Conservation (phyloP, 345 rosid genomes). For the Lepidium didymum region DNA sequence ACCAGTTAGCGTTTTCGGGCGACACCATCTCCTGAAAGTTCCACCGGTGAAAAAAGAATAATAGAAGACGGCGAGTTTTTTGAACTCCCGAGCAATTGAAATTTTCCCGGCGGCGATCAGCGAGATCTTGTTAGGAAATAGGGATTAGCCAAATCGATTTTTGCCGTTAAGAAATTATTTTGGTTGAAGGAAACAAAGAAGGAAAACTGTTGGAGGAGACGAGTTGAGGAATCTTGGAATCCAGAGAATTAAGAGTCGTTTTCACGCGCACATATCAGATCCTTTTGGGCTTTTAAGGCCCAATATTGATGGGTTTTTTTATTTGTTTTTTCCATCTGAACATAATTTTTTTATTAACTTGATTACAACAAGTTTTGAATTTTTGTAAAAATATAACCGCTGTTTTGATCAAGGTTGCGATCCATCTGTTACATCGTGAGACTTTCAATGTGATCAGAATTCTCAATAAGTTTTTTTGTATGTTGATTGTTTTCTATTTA, state of each 20-base stretch:
- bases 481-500: background rate
- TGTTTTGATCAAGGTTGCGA: too few species aligned
- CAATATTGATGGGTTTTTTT: background rate
- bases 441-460: too few species aligned
- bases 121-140: background rate
- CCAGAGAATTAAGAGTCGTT: slow-evolving; percentile 14
- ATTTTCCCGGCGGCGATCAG: slow-evolving; percentile 19
- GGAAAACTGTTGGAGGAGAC: slow-evolving; percentile 25
- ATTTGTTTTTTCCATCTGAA: too few species aligned
- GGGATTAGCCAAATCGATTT: background rate
- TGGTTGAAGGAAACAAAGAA: background rate
- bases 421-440: too few species aligned
- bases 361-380: too few species aligned
- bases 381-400: too few species aligned
- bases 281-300: slow-evolving; percentile 17
- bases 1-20: slow-evolving; percentile 65
- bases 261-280: slow-evolving; percentile 8
- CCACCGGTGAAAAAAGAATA: slow-evolving; percentile 11
- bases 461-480: too few species aligned
- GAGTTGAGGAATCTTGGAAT: slow-evolving; percentile 21
- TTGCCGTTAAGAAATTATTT: background rate
- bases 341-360: too few species aligned
- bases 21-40: slow-evolving; percentile 50
- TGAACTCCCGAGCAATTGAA: background rate
- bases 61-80: background rate